Base-by-base conservation (phyloP, 2,329 filamentous ascomycete genomes). In the Colletotrichum cereale region DNA sequence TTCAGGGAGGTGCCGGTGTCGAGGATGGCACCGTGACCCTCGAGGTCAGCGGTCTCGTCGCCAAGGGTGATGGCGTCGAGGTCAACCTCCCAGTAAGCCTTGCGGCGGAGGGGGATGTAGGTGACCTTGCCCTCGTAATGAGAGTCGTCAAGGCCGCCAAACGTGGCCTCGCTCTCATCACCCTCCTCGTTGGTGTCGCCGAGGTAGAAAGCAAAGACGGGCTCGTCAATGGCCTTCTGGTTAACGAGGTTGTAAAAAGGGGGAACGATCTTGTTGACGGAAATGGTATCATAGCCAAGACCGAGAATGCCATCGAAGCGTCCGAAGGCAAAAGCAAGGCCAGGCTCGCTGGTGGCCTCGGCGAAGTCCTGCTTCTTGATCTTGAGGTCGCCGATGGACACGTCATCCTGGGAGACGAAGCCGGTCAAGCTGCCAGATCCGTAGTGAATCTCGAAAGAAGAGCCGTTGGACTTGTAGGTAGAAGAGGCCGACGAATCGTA, bases 11-110 rank as follows among this genome's bases (percentile, higher is more conserved):
- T 99, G 79, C 96, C 96, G 67, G 96, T 99, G 88, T 99, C 96
- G 73, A 99, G 93, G 75, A 99, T 98, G 78, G 95, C 94, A 85
- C 96, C 97, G 71, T 95, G 98, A 87, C 94, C 90, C 75, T 98
- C 96, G 75, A 98, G 91, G 83, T 97, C 93, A 73, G 95, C 95
- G 75, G 90, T 91, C 80, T 93, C 90, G 64, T 95, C 89, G 77
- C 96, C 97, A 75, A 98, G 94, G 67, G 92, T 91, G 84, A 99
- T 96, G 75, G 94, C 88, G 79, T 98, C 92, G 73, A 99, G 91
- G 79, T 98, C 95, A 67, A 99, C 96, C 89, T 99, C 96, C 96
- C 96, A 99, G 90, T 99, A 99, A 61, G 96, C 96, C 92, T 98
- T 98, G 82, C 96, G 94, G 83, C 96, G 94, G 77, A 99, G 90